These are phyloP conservation scores for Cyanidium caldarium DNA, from an alignment of 23 red algal species.

Conservation along the genomic window DNA sequence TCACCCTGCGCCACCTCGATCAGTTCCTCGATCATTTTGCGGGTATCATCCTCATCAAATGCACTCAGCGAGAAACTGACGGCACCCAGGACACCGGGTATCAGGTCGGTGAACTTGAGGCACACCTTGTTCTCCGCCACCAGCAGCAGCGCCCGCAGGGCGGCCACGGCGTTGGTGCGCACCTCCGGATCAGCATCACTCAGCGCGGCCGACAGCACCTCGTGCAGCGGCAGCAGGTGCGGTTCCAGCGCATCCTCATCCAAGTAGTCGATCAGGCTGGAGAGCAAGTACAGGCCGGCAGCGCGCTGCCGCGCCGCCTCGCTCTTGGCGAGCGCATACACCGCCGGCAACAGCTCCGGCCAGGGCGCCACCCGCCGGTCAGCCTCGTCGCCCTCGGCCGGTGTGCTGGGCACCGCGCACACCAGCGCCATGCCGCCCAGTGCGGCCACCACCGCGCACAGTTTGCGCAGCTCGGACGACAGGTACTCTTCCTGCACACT, in stretches of 20 bases:
- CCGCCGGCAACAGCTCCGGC: constrained; percentile 11
- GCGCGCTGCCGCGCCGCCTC: neutral
- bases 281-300: constrained; percentile 5
- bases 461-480: neutral
- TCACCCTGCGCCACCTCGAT: constrained; percentile 83
- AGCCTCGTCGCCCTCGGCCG: neutral
- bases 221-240: constrained; percentile 6
- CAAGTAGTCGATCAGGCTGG: constrained; percentile 10
- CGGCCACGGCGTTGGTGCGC: constrained; percentile 13
- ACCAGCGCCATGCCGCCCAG: neutral
- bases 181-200: neutral
- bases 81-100: constrained; percentile 46
- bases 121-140: constrained; percentile 55
- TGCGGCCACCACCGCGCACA: neutral
- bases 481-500: neutral
- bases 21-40: constrained; percentile 51
- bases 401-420: no score
- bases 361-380: neutral
- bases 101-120: constrained; percentile 47
- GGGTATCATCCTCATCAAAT: constrained; percentile 44
- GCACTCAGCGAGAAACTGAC: constrained; percentile 23
- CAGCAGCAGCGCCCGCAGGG: constrained; percentile 47
- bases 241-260: constrained; percentile 2
- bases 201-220: neutral
- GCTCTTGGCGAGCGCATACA: constrained; percentile 7